Evolutionary conservation across 768 basidiomycete species (phyloP).

Genomic region (Leccinum pellstonianum): DNA sequence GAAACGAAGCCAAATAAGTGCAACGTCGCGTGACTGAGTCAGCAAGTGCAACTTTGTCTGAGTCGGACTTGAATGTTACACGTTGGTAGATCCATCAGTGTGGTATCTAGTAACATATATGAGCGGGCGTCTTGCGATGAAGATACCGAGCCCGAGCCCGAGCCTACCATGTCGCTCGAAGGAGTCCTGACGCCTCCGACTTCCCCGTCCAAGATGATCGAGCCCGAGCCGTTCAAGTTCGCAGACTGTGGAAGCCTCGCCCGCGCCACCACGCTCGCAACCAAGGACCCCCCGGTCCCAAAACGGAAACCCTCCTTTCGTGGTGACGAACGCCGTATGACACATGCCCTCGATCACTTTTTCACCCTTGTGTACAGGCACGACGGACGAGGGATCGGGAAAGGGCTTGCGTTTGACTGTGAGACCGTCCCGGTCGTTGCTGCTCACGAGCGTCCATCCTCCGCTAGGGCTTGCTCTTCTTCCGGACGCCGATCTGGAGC

Average conservation of each 20-base stretch:
- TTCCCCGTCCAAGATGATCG: slow-evolving; percentile 37
- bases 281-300: slow-evolving; percentile 83
- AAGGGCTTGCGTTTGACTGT: slow-evolving; percentile 74
- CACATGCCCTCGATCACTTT: slow-evolving; percentile 90
- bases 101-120: too few species aligned
- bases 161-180: slow-evolving; percentile 26
- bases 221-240: slow-evolving; percentile 5
- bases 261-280: slow-evolving; percentile 75
- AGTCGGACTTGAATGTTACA: too few species aligned
- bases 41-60: too few species aligned
- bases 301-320: slow-evolving; percentile 80
- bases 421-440: slow-evolving; percentile 63
- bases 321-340: slow-evolving; percentile 67
- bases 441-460: slow-evolving; percentile 68
- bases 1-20: too few species aligned
- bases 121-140: slow-evolving; percentile 39
- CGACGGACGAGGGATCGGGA: slow-evolving; percentile 71
- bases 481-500: slow-evolving; percentile 54
- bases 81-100: too few species aligned
- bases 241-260: slow-evolving; percentile 37
- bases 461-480: slow-evolving; percentile 15
- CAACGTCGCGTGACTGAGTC: too few species aligned
- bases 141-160: background rate
- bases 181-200: slow-evolving; percentile 28
- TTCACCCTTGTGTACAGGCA: slow-evolving; percentile 84